Evolutionary conservation across 139 green algal genomes (phyloP).

Genomic region (Tetraselmis chui): DNA sequence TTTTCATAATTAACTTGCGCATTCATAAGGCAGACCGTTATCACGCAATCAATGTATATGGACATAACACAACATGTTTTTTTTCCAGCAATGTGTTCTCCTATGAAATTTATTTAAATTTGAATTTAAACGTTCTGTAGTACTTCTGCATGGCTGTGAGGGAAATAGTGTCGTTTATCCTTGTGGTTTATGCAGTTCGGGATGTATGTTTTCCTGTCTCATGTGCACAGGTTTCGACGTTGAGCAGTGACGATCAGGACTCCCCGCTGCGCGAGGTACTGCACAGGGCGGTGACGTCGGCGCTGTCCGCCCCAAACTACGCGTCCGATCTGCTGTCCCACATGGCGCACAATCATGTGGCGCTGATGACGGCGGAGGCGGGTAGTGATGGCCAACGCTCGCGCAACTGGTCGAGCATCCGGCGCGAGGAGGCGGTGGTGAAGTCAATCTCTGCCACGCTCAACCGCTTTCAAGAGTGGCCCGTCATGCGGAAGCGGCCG

Average conservation of each 20-base stretch:
- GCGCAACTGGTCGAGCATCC: conserved; percentile 16
- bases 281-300: neutral
- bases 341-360: neutral
- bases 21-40: no score
- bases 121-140: no score
- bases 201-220: no score
- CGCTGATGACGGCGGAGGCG: neutral
- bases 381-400: neutral
- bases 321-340: neutral
- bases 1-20: no score
- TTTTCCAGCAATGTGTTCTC: no score
- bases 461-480: neutral
- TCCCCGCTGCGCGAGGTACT: neutral
- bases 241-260: neutral
- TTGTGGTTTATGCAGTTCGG: no score
- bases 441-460: conserved; percentile 8
- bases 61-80: no score
- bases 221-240: neutral
- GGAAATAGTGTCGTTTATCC: no score
- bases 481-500: neutral
- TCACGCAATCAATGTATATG: no score
- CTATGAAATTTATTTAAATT: no score
- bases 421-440: conserved; percentile 22
- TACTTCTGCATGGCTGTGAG: no score
- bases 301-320: neutral